Evolutionary conservation across 139 green algal genomes (phyloP).

Genomic region (Klebsormidium nitens): DNA sequence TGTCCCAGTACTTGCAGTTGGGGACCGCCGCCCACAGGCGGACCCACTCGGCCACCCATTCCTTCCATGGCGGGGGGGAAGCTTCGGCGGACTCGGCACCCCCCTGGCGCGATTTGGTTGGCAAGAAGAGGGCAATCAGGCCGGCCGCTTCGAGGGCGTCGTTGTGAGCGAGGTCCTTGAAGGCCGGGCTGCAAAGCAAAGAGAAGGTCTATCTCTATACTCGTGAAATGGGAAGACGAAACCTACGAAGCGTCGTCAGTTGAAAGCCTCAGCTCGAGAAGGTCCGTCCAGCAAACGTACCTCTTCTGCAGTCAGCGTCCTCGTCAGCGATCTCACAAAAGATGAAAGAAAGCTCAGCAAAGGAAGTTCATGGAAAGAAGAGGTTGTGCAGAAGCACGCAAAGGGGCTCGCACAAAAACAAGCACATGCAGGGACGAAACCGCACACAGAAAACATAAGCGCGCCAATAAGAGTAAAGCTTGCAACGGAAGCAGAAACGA

Average conservation of each 20-base stretch:
- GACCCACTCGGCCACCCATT: constrained; percentile 27
- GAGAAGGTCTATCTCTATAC: background rate
- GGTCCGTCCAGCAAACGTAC: too few species aligned
- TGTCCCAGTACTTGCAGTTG: constrained; percentile 29
- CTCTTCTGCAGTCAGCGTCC: too few species aligned
- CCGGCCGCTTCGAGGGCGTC: constrained; percentile 17
- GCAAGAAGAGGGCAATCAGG: constrained; percentile 15
- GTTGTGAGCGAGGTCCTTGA: constrained; percentile 15
- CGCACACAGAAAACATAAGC: background rate
- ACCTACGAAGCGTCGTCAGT: too few species aligned
- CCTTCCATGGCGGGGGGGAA: background rate
- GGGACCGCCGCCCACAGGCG: constrained; percentile 12
- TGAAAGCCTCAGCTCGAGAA: too few species aligned
- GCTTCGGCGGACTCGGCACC: background rate
- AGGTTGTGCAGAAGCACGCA: background rate
- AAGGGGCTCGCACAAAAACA: background rate
- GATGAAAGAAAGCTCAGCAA: background rate
- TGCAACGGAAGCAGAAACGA: background rate
- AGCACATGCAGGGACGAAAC: background rate
- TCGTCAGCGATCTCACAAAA: too few species aligned
- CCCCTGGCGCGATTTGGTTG: background rate
- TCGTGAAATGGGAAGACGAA: background rate
- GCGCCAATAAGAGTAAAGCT: background rate
- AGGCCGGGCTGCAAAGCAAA: constrained; percentile 6
- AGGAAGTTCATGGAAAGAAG: background rate